Evolutionary conservation across 1,284 basidiomycete genomes (phyloP).

Genomic region (Blastosporella zonata): DNA sequence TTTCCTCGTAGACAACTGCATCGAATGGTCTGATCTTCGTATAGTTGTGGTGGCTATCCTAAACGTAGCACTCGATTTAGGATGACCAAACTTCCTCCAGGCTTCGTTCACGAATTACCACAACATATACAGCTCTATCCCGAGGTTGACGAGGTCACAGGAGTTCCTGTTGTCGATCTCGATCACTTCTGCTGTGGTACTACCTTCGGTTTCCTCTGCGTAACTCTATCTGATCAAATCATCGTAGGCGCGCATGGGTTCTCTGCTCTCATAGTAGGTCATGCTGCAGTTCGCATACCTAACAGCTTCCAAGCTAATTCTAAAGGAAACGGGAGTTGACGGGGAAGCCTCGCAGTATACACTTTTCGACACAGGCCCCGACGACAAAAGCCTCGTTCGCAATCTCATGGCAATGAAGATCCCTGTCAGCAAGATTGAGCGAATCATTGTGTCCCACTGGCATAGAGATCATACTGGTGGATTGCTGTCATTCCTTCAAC

Average conservation of each 20-base stretch:
- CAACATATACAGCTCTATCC: constrained; percentile 58
- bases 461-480: constrained; percentile 82
- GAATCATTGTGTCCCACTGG: constrained; percentile 78
- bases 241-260: constrained; percentile 78
- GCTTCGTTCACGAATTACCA: constrained; percentile 70
- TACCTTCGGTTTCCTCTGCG: background rate
- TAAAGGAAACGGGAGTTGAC: constrained; percentile 52
- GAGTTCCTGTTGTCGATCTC: constrained; percentile 67
- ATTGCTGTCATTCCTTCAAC: constrained; percentile 56
- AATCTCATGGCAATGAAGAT: constrained; percentile 64
- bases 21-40: constrained; percentile 60
- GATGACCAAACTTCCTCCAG: constrained; percentile 76
- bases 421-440: constrained; percentile 52
- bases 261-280: constrained; percentile 67
- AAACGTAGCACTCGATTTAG: constrained; percentile 31
- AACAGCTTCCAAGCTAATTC: background rate
- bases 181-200: constrained; percentile 76
- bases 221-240: background rate
- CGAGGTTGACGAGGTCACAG: constrained; percentile 50
- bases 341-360: constrained; percentile 48
- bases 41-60: background rate
- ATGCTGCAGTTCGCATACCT: background rate
- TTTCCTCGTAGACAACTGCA: constrained; percentile 73
- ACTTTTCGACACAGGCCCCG: constrained; percentile 81
- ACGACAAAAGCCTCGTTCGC: constrained; percentile 65